Evolutionary conservation across 2,329 filamentous ascomycete genomes (phyloP).

Genomic region (Fusarium sp.): DNA sequence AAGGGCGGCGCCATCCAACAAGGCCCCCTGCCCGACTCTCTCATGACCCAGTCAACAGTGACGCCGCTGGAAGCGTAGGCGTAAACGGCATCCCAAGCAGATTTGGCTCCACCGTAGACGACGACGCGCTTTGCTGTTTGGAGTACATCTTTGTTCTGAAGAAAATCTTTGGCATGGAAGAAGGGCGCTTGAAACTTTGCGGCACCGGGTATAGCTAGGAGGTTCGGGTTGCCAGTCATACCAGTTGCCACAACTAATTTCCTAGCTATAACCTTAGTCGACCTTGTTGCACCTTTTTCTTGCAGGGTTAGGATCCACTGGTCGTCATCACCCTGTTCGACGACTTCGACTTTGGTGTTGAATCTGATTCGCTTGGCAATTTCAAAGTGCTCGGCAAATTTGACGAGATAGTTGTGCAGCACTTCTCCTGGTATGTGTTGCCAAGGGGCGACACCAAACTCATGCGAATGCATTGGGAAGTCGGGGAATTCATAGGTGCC

Average conservation of each 20-base stretch:
- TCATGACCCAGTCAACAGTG: conserved; percentile 40
- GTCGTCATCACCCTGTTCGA: too few species aligned
- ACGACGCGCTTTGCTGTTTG: conserved; percentile 17
- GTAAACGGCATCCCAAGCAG: conserved; percentile 38
- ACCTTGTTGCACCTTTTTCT: too few species aligned
- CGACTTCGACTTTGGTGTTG: neutral
- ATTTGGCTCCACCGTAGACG: conserved; percentile 39
- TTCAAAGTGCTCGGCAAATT: conserved; percentile 19
- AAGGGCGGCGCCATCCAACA: conserved; percentile 11
- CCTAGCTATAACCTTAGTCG: too few species aligned
- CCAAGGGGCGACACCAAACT: conserved; percentile 16
- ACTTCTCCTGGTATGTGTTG: conserved; percentile 26
- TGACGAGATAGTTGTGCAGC: conserved; percentile 29
- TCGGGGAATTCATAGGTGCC: conserved; percentile 32
- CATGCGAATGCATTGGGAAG: conserved; percentile 23
- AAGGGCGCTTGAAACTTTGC: conserved; percentile 17
- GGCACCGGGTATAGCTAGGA: conserved; percentile 23
- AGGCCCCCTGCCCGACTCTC: conserved; percentile 11
- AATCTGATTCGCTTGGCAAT: conserved; percentile 17
- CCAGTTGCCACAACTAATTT: too few species aligned
- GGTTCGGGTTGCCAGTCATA: neutral
- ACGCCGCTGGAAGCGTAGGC: conserved; percentile 19
- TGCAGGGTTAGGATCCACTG: too few species aligned
- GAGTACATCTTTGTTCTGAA: conserved; percentile 5
- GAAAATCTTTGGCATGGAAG: conserved; percentile 40